Conservation (phyloP, 768 basidiomycete genomes). For the Plicaturopsis crispa region DNA sequence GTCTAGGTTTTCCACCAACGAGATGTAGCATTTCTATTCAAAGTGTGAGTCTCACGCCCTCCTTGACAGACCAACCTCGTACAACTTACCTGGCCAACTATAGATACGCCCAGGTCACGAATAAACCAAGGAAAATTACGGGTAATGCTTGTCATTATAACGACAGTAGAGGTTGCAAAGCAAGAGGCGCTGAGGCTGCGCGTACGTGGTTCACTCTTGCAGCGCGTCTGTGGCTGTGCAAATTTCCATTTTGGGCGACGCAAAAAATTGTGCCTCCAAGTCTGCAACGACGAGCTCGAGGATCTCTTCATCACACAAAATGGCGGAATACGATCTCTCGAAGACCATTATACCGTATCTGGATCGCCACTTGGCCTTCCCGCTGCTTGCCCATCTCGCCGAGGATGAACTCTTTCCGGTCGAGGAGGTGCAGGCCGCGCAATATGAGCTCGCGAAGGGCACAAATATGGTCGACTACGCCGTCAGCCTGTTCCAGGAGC, state of each 20-base stretch:
- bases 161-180: background rate
- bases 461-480: constrained; percentile 99
- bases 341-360: constrained; percentile 86
- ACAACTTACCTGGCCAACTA: constrained; percentile 69
- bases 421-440: constrained; percentile 78
- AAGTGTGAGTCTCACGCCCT: constrained; percentile 1
- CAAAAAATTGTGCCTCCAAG: constrained; percentile 11
- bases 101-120: constrained; percentile 69
- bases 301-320: constrained; percentile 22
- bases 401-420: constrained; percentile 70
- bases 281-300: too few species aligned
- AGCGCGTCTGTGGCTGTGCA: constrained; percentile 23
- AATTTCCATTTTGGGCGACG: constrained; percentile 5
- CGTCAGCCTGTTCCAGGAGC: constrained; percentile 68
- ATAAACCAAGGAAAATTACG: constrained; percentile 83
- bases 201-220: background rate
- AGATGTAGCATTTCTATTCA: constrained; percentile 78
- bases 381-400: constrained; percentile 82
- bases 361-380: constrained; percentile 92
- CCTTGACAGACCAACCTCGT: background rate
- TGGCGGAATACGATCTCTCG: constrained; percentile 90
- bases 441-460: constrained; percentile 95
- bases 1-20: constrained; percentile 82
- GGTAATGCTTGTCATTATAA: constrained; percentile 68
- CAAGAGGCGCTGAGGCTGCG: background rate